A percentile compares a stretch with the other conserved stretches of the same genome.
phyloP scores from a whole-genome alignment of 805 yeast species.

The Lachancea cidri region DNA sequence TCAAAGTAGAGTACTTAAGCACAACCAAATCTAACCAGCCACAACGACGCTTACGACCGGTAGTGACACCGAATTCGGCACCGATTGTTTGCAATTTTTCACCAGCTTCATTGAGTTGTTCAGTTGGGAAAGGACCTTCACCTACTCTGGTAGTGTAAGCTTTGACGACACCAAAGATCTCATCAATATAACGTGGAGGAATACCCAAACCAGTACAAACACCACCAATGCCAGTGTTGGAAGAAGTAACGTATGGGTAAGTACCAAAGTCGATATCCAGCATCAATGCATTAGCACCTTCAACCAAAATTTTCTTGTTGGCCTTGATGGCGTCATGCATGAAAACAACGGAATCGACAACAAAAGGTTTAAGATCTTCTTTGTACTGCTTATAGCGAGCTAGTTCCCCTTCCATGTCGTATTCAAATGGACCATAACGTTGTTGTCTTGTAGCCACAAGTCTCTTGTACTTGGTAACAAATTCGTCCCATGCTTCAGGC shows the following conservation, averaged over 20 bases:
- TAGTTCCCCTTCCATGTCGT: slow-evolving; percentile 77
- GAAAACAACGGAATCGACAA: slow-evolving; percentile 84
- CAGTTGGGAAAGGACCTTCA: slow-evolving; percentile 99
- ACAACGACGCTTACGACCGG: slow-evolving; percentile 98
- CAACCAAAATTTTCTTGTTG: slow-evolving; percentile 85
- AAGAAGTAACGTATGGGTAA: slow-evolving; percentile 94
- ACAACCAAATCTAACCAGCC: slow-evolving; percentile 99
- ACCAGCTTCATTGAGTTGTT: slow-evolving; percentile 84
- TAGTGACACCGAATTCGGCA: slow-evolving; percentile 95
- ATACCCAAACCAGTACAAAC: slow-evolving; percentile 94
- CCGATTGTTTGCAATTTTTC: slow-evolving; percentile 86
- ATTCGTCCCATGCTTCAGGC: slow-evolving; percentile 90
- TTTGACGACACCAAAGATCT: slow-evolving; percentile 93
- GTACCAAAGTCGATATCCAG: slow-evolving; percentile 97
- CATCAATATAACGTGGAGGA: slow-evolving; percentile 80
- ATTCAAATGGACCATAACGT: slow-evolving; percentile 91
- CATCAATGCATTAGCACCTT: slow-evolving; percentile 98
- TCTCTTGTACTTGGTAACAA: slow-evolving; percentile 70
- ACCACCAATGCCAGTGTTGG: slow-evolving; percentile 96
- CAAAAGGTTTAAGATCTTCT: slow-evolving; percentile 78
- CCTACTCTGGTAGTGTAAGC: slow-evolving; percentile 99
- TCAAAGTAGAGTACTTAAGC: slow-evolving; percentile 79
- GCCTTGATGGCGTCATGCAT: slow-evolving; percentile 70
- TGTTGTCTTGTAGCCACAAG: slow-evolving; percentile 74
- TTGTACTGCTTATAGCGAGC: slow-evolving; percentile 69